Evolutionary conservation across 202 grass and related monocot species (phyloP).

Genomic region (Cymbopogon flexuosus): DNA sequence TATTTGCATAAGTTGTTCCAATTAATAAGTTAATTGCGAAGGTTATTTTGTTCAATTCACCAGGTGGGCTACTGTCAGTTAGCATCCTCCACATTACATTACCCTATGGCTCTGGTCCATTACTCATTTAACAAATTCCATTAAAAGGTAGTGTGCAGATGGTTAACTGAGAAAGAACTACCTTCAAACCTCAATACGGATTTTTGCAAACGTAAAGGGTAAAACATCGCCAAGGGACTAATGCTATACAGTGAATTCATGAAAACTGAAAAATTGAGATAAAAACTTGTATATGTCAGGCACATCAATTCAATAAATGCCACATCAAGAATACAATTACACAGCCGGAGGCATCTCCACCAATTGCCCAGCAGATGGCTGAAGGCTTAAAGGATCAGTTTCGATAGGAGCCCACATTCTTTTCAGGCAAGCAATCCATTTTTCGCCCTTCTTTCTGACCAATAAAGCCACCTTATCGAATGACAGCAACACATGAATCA

Average conservation of each 20-base stretch:
- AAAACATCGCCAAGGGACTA: background rate
- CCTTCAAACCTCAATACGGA: background rate
- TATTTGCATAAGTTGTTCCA: background rate
- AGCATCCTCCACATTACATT: background rate
- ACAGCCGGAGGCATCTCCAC: background rate
- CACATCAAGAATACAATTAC: slow-evolving; percentile 1
- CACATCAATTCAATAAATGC: background rate
- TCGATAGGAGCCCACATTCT: background rate
- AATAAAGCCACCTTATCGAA: slow-evolving; percentile 32
- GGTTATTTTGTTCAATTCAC: background rate
- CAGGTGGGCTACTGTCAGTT: background rate
- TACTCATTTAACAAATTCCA: background rate
- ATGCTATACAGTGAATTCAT: background rate
- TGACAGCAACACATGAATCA: slow-evolving; percentile 33
- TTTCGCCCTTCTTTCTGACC: slow-evolving; percentile 18
- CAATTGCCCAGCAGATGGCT: background rate
- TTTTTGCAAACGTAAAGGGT: background rate
- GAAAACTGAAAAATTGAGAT: background rate
- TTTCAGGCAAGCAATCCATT: slow-evolving; percentile 7
- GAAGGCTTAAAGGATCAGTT: slow-evolving; percentile 2
- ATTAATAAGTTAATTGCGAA: background rate
- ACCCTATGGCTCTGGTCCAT: background rate
- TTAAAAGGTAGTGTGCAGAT: background rate
- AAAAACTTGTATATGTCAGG: background rate
- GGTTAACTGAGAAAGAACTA: background rate